These are phyloP conservation scores for Verbena officinalis DNA, from an alignment of 257 asterid genomes.

Conservation along the genomic window DNA sequence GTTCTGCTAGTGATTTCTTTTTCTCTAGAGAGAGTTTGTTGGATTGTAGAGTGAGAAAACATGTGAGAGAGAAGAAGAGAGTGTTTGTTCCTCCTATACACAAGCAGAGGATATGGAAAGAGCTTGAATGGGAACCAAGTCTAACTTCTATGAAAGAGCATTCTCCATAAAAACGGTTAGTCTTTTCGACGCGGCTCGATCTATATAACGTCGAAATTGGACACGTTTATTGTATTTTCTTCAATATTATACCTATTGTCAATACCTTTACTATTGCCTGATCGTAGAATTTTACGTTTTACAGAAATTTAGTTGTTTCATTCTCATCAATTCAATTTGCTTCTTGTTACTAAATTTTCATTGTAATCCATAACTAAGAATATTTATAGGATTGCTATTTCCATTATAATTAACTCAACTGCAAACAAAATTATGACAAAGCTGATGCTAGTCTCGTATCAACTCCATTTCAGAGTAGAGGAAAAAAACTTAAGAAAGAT, in stretches of 20 bases:
- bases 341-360: too few species aligned
- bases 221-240: too few species aligned
- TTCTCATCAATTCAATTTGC: too few species aligned
- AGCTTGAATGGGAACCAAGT: constrained; percentile 64
- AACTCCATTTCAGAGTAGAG: constrained; percentile 22
- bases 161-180: constrained; percentile 75
- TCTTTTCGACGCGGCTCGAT: too few species aligned
- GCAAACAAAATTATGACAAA: not conserved
- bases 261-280: too few species aligned
- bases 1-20: constrained; percentile 53
- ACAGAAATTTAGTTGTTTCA: too few species aligned
- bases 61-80: constrained; percentile 46
- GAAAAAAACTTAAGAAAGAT: not conserved
- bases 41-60: constrained; percentile 24
- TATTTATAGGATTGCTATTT: too few species aligned
- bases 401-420: too few species aligned
- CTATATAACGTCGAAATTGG: too few species aligned
- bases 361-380: too few species aligned
- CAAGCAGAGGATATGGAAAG: constrained; percentile 52
- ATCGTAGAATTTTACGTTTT: too few species aligned
- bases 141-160: constrained; percentile 58
- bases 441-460: not conserved
- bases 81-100: constrained; percentile 66
- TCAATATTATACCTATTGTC: too few species aligned
- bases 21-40: constrained; percentile 43